Conservation (phyloP, 75 land plant species). For the Ceratopteris richardii region DNA sequence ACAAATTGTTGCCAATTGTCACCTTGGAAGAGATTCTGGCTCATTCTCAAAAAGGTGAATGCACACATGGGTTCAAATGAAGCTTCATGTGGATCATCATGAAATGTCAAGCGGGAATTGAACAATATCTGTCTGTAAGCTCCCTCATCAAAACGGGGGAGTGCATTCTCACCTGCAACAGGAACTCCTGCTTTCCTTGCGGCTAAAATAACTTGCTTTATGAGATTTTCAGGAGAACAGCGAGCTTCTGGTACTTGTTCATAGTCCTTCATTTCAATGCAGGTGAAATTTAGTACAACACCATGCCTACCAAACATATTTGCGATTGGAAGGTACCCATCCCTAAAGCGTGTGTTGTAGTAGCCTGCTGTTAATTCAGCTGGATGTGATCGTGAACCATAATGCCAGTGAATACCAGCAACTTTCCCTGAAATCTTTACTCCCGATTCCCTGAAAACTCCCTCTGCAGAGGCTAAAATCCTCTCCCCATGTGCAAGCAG, state of each 20-base stretch:
- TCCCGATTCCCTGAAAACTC: slow-evolving; percentile 33
- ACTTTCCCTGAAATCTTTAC: slow-evolving; percentile 63
- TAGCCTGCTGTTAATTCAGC: slow-evolving; percentile 87
- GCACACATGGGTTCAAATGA: slow-evolving; percentile 48
- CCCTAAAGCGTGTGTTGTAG: slow-evolving; percentile 44
- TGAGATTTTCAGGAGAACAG: too few relatives aligned
- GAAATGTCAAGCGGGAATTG: slow-evolving; percentile 12
- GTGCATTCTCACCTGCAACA: slow-evolving; percentile 78
- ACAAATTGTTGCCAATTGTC: slow-evolving; percentile 80
- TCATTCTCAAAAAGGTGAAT: slow-evolving; percentile 78
- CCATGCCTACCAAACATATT: slow-evolving; percentile 63
- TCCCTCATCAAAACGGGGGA: slow-evolving; percentile 64
- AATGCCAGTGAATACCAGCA: slow-evolving; percentile 84
- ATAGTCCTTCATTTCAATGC: slow-evolving; percentile 60
- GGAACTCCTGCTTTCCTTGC: slow-evolving; percentile 44
- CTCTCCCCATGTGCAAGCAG: too few relatives aligned
- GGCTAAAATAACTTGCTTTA: too few relatives aligned
- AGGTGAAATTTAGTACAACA: slow-evolving; percentile 55
- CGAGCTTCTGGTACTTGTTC: too few relatives aligned
- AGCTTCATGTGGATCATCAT: slow-evolving; percentile 16
- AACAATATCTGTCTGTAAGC: slow-evolving; percentile 54
- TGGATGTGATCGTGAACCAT: slow-evolving; percentile 72
- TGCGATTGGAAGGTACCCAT: slow-evolving; percentile 68
- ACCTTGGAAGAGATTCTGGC: slow-evolving; percentile 48
- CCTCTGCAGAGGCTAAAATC: slow-evolving; percentile 40